Evolutionary conservation across 139 green algal species (phyloP).

Genomic region (Asterochloris sp.): DNA sequence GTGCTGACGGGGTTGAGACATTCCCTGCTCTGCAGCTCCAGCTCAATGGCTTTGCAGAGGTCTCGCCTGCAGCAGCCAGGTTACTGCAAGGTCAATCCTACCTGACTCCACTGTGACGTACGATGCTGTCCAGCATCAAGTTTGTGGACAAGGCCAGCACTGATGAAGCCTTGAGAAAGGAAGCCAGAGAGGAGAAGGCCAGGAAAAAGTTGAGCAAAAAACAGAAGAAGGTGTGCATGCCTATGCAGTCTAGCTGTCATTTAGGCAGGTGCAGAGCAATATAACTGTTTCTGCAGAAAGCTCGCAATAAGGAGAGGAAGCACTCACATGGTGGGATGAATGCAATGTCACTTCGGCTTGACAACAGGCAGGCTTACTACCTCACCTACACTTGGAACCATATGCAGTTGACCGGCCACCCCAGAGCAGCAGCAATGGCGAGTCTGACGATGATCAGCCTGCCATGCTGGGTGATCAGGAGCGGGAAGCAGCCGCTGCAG

Average conservation of each 20-base stretch:
- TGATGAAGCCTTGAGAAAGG: constrained; percentile 24
- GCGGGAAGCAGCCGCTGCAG: neutral
- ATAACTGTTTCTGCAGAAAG: neutral
- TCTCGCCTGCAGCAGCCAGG: too few relatives aligned
- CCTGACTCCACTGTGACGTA: neutral
- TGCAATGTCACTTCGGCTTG: neutral
- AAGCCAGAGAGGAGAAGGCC: constrained; percentile 9
- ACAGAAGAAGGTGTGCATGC: constrained; percentile 25
- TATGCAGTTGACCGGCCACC: neutral
- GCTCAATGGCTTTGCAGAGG: too few relatives aligned
- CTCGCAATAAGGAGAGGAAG: neutral
- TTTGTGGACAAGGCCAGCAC: constrained; percentile 32
- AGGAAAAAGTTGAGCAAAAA: constrained; percentile 35
- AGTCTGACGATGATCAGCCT: neutral
- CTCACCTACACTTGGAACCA: neutral
- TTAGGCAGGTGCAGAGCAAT: neutral
- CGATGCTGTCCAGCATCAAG: constrained; percentile 39
- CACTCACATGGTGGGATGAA: neutral
- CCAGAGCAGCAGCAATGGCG: neutral
- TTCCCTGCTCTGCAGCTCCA: too few relatives aligned
- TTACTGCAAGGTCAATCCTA: too few relatives aligned
- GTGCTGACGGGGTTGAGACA: too few relatives aligned
- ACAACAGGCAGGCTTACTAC: neutral
- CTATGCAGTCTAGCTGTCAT: neutral
- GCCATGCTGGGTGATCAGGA: neutral